These are phyloP conservation scores for Sisymbrium irio DNA, from an alignment of 345 rosid species.

Conservation along the genomic window DNA sequence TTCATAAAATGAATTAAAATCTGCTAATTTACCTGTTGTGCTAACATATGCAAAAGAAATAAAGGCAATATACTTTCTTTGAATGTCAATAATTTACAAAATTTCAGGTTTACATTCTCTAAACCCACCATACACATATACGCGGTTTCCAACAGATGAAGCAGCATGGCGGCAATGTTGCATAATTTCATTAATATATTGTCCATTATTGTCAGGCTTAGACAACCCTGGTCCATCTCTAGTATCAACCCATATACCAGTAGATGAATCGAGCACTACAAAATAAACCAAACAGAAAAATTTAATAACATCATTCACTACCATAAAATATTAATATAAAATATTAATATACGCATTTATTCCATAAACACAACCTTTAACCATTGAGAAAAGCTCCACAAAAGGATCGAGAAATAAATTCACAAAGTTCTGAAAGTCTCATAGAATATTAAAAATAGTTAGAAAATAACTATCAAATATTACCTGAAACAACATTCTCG, in stretches of 20 bases:
- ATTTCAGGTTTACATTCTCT: conserved; percentile 52
- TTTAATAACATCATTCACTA: background rate
- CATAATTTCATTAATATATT: conserved; percentile 55
- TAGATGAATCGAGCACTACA: conserved; percentile 63
- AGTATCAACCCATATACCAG: conserved; percentile 62
- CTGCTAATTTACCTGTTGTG: background rate
- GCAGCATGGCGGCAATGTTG: conserved; percentile 81
- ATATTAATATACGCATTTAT: background rate
- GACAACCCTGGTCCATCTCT: conserved; percentile 52
- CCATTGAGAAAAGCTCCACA: background rate
- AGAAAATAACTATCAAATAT: conserved; percentile 6
- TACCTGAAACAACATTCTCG: conserved; percentile 59
- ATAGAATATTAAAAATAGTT: background rate
- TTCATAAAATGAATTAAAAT: background rate
- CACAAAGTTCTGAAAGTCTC: background rate
- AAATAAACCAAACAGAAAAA: background rate
- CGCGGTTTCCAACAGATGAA: conserved; percentile 61
- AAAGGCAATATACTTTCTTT: background rate
- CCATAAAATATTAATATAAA: background rate
- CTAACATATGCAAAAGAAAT: background rate
- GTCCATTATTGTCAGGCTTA: conserved; percentile 39
- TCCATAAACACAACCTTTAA: conserved; percentile 4
- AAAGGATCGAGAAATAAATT: background rate
- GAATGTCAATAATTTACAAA: too few species aligned
- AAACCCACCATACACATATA: conserved; percentile 73